phyloP scores from a whole-genome alignment of 805 yeast species.

The Yamadazyma scolyti region DNA sequence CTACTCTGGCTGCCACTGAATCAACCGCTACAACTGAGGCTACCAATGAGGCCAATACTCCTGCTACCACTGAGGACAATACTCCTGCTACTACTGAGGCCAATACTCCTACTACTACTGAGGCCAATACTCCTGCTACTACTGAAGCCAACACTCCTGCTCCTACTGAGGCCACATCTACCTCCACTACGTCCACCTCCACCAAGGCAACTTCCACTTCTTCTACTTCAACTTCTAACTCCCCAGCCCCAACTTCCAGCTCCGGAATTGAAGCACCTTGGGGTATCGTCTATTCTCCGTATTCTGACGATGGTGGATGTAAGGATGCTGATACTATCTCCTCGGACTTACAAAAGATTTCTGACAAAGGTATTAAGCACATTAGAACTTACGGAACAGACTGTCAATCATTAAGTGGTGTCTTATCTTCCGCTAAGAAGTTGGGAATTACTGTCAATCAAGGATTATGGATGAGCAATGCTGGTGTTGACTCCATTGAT shows the following conservation, averaged over 20 bases:
- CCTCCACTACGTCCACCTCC: constrained; percentile 20
- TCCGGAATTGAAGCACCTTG: constrained; percentile 42
- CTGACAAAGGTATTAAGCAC: constrained; percentile 56
- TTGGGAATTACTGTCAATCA: constrained; percentile 75
- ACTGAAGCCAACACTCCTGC: constrained; percentile 13
- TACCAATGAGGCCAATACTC: constrained; percentile 29
- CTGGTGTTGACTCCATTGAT: constrained; percentile 71
- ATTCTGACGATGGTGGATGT: constrained; percentile 64
- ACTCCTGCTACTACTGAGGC: constrained; percentile 10
- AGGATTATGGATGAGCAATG: constrained; percentile 74
- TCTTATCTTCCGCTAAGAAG: constrained; percentile 54
- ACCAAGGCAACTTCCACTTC: constrained; percentile 15
- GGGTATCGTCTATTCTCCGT: constrained; percentile 76
- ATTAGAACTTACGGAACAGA: constrained; percentile 86
- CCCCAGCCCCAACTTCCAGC: constrained; percentile 12
- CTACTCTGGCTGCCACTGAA: constrained; percentile 7
- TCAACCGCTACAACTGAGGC: constrained; percentile 23
- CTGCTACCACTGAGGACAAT: constrained; percentile 10
- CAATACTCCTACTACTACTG: constrained; percentile 6
- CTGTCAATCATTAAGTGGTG: constrained; percentile 64
- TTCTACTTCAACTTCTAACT: constrained; percentile 12
- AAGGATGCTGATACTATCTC: constrained; percentile 53
- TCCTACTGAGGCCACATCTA: constrained; percentile 11
- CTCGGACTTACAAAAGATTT: constrained; percentile 57
- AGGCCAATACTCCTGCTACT: constrained; percentile 11